Percentiles rank a stretch among this genome's conserved stretches.
phyloP scores from a whole-genome alignment of 73 alveolate genomes.

The Tetrahymena elliotti region DNA sequence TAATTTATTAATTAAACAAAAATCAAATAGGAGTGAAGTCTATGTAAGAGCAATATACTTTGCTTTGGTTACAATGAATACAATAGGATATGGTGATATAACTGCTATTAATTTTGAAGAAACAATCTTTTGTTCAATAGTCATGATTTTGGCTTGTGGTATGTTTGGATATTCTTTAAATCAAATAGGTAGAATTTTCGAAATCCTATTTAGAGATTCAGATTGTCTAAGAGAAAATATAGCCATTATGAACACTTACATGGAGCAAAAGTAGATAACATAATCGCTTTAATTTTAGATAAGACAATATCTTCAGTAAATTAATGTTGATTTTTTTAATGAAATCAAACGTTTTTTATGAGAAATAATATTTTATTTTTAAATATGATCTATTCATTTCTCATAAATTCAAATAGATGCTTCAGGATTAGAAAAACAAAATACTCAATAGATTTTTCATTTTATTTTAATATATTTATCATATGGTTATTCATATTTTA shows the following conservation, averaged over 20 bases:
- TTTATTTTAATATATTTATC: no score
- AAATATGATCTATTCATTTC: no score
- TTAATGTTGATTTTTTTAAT: neutral
- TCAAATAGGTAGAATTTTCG: conserved; percentile 25
- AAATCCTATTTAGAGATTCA: conserved; percentile 1
- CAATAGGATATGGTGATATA: conserved; percentile 36
- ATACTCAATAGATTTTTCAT: no score
- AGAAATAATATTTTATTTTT: no score
- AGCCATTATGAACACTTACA: conserved; percentile 4
- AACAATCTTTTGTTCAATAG: conserved; percentile 4
- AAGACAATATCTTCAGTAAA: conserved; percentile 18
- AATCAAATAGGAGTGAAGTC: neutral
- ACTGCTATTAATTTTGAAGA: conserved; percentile 2
- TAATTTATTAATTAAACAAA: no score
- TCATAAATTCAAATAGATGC: no score
- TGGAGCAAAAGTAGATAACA: conserved; percentile 14
- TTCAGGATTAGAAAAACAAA: no score
- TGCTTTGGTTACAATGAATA: conserved; percentile 35
- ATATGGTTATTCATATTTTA: no score
- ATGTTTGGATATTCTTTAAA: conserved; percentile 37
- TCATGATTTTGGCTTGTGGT: conserved; percentile 25
- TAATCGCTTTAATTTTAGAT: neutral
- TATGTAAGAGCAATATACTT: conserved; percentile 5
- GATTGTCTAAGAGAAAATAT: neutral
- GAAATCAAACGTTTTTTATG: no score